phyloP scores from a whole-genome alignment of 129 eudicot species.

The Flaveria sonorensis region DNA sequence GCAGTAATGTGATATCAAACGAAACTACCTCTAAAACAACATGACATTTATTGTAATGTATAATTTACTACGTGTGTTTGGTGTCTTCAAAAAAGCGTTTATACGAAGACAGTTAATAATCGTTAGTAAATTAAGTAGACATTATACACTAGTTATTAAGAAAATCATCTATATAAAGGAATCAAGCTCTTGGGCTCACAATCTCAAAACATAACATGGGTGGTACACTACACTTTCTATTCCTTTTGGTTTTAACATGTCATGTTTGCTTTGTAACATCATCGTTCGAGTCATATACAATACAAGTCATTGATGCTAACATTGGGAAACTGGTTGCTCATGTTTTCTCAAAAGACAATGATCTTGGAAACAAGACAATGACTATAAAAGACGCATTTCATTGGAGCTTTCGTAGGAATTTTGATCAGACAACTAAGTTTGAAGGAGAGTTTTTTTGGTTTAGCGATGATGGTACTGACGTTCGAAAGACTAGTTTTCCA shows the following conservation, averaged over 20 bases:
- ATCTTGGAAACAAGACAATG: conserved; percentile 23
- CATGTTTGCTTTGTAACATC: not conserved
- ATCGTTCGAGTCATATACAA: not conserved
- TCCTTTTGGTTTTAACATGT: not conserved
- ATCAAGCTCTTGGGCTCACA: not conserved
- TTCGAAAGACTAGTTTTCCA: not conserved
- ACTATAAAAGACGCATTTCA: not conserved
- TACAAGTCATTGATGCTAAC: not conserved
- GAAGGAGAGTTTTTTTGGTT: conserved; percentile 21
- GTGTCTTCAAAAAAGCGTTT: too few species aligned
- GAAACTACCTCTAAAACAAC: too few species aligned
- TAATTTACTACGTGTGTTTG: too few species aligned
- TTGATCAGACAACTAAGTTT: not conserved
- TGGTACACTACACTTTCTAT: not conserved
- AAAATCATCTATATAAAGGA: not conserved
- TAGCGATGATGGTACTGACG: not conserved
- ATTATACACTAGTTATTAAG: too few species aligned
- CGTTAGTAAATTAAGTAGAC: too few species aligned
- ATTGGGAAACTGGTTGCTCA: conserved; percentile 2
- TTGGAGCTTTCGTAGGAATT: conserved; percentile 15
- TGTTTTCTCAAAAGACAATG: conserved; percentile 19
- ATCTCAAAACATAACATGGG: not conserved
- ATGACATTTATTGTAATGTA: too few species aligned
- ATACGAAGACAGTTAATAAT: too few species aligned
- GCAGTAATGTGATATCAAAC: too few species aligned